Base-by-base conservation (phyloP, 345 rosid species). In the Hibiscus syriacus region DNA sequence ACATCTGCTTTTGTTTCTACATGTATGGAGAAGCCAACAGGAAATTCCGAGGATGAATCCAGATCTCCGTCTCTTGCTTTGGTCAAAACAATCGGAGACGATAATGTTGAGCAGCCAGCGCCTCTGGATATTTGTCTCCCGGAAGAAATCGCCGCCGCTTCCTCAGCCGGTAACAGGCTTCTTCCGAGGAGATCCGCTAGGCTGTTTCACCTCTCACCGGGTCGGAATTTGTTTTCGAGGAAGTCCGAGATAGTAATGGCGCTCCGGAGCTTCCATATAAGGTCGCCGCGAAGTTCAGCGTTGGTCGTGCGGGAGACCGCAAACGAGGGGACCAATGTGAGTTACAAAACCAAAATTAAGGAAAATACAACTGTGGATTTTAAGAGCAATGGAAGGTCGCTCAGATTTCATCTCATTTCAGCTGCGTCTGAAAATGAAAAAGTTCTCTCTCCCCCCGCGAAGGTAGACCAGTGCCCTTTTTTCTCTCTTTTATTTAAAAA, bases 301-400 rank as follows among this genome's bases (percentile, higher is more conserved):
- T 32, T 19, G 29, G 29, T 29, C 38, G 48, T 1, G 49, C 9
- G 22, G 53, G n/a, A 25, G 53, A 38, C 53, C 7, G 7, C 58
- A 0, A 68, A 19, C 39, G 67, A 9, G 25, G 59, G 23, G 26
- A 27, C 60, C 32, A 34, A 5, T 22, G 25, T 12, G 55, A 36
- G 20, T 13, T 36, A 16, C 26, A 23, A 0, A 7, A 30, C n/a
- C 25, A 43, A 25, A 39, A 38, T 1, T 29, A 22, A 22, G 32
- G 46, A 1, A 12, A 54, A 25, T 17, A n/a, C n/a, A n/a, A n/a
- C n/a, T n/a, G n/a, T n/a, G n/a, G n/a, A n/a, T n/a, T n/a, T n/a
- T n/a, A 68, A 27, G 64, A 67, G 36, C 54, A 30, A n/a, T 27
- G 73, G 52, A 69, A 70, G 74, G 61, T 74, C 81, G 16, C 61